Base-by-base conservation (phyloP, 257 asterid genomes). In the Scutellaria baicalensis region DNA sequence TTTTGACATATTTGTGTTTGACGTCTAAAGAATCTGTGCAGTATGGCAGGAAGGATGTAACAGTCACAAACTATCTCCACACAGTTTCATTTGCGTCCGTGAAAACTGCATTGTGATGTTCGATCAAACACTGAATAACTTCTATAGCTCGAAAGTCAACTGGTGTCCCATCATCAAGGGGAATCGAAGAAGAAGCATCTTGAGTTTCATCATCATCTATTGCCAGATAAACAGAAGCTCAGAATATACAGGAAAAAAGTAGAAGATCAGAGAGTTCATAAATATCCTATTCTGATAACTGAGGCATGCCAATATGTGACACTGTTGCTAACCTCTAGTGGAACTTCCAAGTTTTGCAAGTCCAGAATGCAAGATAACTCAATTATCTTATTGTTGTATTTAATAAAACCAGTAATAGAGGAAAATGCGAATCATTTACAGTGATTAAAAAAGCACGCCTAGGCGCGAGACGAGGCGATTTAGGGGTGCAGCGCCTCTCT, bases 1-100 rank as follows among this genome's bases (percentile, higher is more conserved):
- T 27, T 72, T 33, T 45, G 66, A 9, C 31, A 58, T 21, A 64
- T 57, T 74, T 35, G 49, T 59, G 27, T 8, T 64, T 18, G 36
- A 59, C 13, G 14, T 17, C 63, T 66, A 77, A 80, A 76, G 72
- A 77, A 76, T 80, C 58, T 64, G 79, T 77, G 81, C 61, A 56
- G 76, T 70, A 17, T 44, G 27, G 27, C 50, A 64, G 16, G 21
- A 52, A 21, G 8, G 62, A 72, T 56, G 20, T 47, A 59, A 43
- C 38, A 11, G 18, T 59, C 44, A 43, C 33, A 11, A 44, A 69
- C 77, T 81, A 88, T 72, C 84, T 72, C 98, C 98, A 90, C 61
- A 88, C 84, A 65, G 97, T 88, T 74, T 84, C 96, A 13, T 87
- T 84, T 63, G 97, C 97, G 72, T 93, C 96, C 0, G 95, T 86